These are phyloP conservation scores for Picea engelmannii DNA, from an alignment of 83 land plant genomes.

Conservation along the genomic window DNA sequence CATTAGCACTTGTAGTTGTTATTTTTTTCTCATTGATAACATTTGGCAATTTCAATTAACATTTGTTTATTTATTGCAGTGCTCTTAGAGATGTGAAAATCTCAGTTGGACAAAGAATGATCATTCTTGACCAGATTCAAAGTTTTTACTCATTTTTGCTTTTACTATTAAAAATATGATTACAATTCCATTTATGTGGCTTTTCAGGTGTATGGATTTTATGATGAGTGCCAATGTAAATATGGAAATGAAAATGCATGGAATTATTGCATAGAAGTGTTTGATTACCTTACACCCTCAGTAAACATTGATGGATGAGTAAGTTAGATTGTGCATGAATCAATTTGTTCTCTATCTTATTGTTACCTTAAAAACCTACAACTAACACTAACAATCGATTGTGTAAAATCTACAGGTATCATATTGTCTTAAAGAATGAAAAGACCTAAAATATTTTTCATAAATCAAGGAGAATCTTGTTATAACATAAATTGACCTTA, in stretches of 20 bases:
- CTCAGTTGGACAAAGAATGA: too few relatives aligned
- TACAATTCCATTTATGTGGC: background rate
- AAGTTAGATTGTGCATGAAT: constrained; percentile 11
- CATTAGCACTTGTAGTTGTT: too few relatives aligned
- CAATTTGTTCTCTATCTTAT: background rate
- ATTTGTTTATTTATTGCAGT: too few relatives aligned
- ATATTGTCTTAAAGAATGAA: background rate
- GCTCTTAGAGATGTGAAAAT: too few relatives aligned
- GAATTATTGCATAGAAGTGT: constrained; percentile 99
- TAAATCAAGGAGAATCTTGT: background rate
- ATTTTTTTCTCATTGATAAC: too few relatives aligned
- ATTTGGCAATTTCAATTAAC: too few relatives aligned
- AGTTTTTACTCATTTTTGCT: too few relatives aligned
- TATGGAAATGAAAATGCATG: constrained; percentile 99
- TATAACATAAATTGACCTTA: too few relatives aligned
- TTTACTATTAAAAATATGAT: too few relatives aligned
- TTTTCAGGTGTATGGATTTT: constrained; percentile 92
- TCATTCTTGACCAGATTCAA: too few relatives aligned
- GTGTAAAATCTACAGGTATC: background rate
- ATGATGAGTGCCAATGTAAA: constrained; percentile 99
- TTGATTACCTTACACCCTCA: constrained; percentile 97
- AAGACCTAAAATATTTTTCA: background rate
- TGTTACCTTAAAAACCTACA: background rate
- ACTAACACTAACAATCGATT: background rate
- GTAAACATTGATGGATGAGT: constrained; percentile 98